phyloP scores from a whole-genome alignment of 2,329 filamentous ascomycete genomes.

The Colletotrichum liaoningense region DNA sequence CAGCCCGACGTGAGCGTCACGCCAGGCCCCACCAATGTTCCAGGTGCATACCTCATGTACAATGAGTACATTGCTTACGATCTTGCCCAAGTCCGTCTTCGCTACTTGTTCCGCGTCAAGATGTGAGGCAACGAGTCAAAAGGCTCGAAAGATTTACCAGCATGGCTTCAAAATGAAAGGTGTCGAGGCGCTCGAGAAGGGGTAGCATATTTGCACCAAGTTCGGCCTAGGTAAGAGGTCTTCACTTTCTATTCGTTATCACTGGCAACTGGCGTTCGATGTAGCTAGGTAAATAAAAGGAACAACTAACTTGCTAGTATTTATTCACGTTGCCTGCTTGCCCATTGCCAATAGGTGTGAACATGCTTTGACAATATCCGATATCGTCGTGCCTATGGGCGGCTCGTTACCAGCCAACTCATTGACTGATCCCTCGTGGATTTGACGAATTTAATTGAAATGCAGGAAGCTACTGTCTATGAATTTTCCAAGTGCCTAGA shows the following conservation, averaged over 20 bases:
- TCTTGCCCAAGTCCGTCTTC: conserved; percentile 74
- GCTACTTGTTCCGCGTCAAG: conserved; percentile 75
- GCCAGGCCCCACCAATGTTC: conserved; percentile 61
- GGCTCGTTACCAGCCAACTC: neutral
- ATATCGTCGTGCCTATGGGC: neutral
- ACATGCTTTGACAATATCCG: neutral
- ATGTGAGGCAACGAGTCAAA: conserved; percentile 46
- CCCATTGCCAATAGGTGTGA: neutral
- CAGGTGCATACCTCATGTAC: conserved; percentile 65
- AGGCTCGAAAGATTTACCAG: neutral
- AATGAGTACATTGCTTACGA: conserved; percentile 83
- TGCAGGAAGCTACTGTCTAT: neutral
- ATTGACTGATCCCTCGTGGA: neutral
- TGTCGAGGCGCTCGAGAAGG: neutral
- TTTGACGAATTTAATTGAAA: neutral
- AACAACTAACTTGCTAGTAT: neutral
- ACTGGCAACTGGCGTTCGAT: neutral
- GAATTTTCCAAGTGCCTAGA: neutral
- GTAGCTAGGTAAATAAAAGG: neutral
- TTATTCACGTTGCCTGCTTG: neutral
- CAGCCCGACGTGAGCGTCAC: conserved; percentile 61
- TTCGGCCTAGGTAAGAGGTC: neutral
- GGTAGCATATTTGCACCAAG: neutral
- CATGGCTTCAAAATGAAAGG: too few species aligned
- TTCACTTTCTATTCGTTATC: neutral